Evolutionary conservation across 2,329 filamentous ascomycete species (phyloP), one percentile per base, ranked within the genome.

Genomic region (Paecilomyces dactylethromorphus): DNA sequence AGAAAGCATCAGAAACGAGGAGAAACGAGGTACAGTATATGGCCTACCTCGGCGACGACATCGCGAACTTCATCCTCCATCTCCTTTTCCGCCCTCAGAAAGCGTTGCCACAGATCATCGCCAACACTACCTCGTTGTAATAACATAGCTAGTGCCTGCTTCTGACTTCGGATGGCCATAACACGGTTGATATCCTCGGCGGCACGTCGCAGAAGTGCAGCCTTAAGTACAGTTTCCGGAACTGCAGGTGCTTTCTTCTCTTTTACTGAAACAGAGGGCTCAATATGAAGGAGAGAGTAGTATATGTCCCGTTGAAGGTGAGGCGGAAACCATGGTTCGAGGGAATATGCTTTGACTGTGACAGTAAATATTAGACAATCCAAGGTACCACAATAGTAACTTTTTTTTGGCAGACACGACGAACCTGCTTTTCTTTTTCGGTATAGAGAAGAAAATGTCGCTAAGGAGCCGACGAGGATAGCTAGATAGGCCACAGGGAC

Each of bases 61-160:
- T 99, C 94, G 68, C 91, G 86, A 62, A 99, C 82, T 78, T 99
- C 94, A 65, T 92, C 91, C 78, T 99, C 92, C 81, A 97, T 95
- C 78, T 99, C 94, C 79, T 95, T 92, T 83, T 99, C 94, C 0
- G 93, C 94, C 55, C 91, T 84, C 76, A 87, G 78, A 75, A 97
- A 96, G 45, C 93, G 84, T 79, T 97, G 91, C 89, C 92, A 96
- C 66, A 99, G 77, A 74, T 99, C 94, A 73, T 99, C 94, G 13
- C 94, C 93, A 1, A 99, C 92, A 69, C 91, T 96, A 54, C 94
- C 94, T 63, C 91, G 84, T 76, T 96, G 91, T 67, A 97, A 77
- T 65, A 99, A 79, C 24, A 87, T 84, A 70, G 89, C 88, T 70
- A 96, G 86, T 7, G 94, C 91, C 68, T 90, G 89, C 80, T 97